A percentile compares a stretch with the other conserved stretches of the same genome.
Conservation (phyloP, 805 yeast species). For the Ogataea nitratoaversa region DNA sequence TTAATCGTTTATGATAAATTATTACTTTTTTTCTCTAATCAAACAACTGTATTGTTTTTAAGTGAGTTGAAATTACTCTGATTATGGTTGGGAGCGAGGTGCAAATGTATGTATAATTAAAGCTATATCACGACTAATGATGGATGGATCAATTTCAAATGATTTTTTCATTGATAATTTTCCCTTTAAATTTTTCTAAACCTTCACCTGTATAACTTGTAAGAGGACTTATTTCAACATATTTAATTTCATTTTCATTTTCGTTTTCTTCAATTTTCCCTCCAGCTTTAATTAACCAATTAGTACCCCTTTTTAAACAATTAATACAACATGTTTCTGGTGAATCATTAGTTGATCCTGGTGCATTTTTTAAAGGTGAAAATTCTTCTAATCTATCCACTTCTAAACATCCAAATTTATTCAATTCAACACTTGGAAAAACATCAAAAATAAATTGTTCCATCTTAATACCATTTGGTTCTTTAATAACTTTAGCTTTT, state of each 20-base stretch:
- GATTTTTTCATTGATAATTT: conserved; percentile 7
- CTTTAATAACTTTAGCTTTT: conserved; percentile 48
- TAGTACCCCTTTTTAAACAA: conserved; percentile 60
- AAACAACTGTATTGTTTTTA: no score
- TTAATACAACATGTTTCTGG: conserved; percentile 76
- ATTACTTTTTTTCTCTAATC: no score
- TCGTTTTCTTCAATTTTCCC: conserved; percentile 1
- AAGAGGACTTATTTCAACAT: conserved; percentile 74
- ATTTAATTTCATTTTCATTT: conserved; percentile 24
- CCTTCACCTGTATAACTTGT: conserved; percentile 78
- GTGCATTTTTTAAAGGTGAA: conserved; percentile 89
- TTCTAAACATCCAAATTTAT: conserved; percentile 84
- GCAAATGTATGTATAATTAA: background rate
- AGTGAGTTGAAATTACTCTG: no score
- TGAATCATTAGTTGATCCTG: conserved; percentile 76
- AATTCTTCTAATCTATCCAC: conserved; percentile 84
- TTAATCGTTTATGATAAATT: no score
- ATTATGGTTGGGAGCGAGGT: no score
- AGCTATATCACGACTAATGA: no score
- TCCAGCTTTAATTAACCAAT: conserved; percentile 55
- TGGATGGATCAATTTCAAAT: background rate
- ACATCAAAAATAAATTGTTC: conserved; percentile 98
- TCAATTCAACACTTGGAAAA: conserved; percentile 69
- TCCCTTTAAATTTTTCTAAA: conserved; percentile 37
- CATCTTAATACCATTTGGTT: conserved; percentile 86